Conservation (phyloP, 169 alveolate genomes). For the Eimeria falciformis region DNA sequence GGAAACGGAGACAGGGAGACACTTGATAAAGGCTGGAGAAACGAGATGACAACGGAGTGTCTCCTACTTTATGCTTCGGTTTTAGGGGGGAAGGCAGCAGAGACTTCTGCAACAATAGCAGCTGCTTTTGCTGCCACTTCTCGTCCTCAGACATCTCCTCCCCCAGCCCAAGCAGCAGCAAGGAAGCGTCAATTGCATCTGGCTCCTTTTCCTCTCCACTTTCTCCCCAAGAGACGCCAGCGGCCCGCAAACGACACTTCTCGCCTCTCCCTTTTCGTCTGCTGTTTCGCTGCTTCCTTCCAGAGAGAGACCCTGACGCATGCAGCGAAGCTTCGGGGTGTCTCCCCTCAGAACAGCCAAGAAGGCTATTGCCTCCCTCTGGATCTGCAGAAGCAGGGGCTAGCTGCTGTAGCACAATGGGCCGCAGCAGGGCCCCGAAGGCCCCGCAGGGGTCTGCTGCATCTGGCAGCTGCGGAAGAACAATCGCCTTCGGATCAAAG, state of each 20-base stretch:
- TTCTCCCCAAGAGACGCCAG: too few species aligned
- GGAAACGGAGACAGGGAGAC: too few species aligned
- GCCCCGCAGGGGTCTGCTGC: conserved; percentile 42
- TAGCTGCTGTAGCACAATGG: conserved; percentile 19
- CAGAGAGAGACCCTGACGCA: neutral
- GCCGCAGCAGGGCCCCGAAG: conserved; percentile 18
- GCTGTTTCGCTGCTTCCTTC: neutral
- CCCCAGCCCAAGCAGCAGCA: too few species aligned
- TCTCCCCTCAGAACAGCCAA: too few species aligned
- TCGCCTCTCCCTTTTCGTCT: neutral
- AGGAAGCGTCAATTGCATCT: too few species aligned
- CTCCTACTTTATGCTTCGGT: too few species aligned
- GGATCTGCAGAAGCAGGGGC: neutral
- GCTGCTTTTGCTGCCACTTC: neutral
- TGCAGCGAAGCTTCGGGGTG: too few species aligned
- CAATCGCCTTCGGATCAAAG: neutral
- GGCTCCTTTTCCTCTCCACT: too few species aligned
- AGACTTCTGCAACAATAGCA: neutral
- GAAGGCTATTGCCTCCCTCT: too few species aligned
- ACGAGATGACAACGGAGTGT: too few species aligned
- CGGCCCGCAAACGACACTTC: neutral
- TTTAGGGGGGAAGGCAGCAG: neutral
- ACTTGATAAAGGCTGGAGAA: too few species aligned
- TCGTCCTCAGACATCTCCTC: too few species aligned
- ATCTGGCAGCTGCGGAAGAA: conserved; percentile 55